Base-by-base conservation (phyloP, 768 basidiomycete genomes). In the Thelephora aurantiotincta region DNA sequence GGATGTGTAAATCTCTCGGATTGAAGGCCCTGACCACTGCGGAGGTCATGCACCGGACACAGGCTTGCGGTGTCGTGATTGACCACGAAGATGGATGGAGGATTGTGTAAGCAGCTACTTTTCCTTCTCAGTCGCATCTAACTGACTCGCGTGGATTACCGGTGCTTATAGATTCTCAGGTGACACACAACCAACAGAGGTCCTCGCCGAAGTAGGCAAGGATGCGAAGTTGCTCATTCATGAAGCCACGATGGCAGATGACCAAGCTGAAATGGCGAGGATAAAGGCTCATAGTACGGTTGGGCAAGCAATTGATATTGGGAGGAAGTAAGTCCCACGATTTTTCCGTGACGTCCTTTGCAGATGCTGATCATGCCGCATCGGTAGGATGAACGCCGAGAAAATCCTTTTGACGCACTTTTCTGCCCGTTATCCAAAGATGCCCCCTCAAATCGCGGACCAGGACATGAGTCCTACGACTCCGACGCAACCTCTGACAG, bases 331-430 rank as follows among this genome's bases (percentile, higher is more conserved):
- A 26, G 77, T 58, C 6, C 35, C 18, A 18, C 43, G 18, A 9
- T 41, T 19, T 35, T 13, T 6, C 19, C 42, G 20, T n/a, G 26
- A 44, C 13, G 26, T 47, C 14, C 33, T 33, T 18, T 36, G 23
- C 34, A 22, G 20, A 38, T 30, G 18, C 46, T 57, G n/a, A 36
- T n/a, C n/a, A n/a, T n/a, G n/a, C n/a, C n/a, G 26, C 9, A 9
- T 30, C 35, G 12, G 35, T 48, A 93, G 90, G 51, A 94, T 94
- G 92, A 70, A 74, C 9, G 91, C 91, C 1, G 66, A 78, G 46
- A 80, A 89, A 52, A 71, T 89, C 36, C 74, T 97, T n/a, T 73
- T 98, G 18, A 98, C 91, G 0, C 93, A 97, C 61, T 97, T 97
- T 65, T 96, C 92, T 9, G 87, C 87, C 35, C 80, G 92, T 23